A percentile compares a stretch with the other conserved stretches of the same genome.
These are phyloP conservation scores for Yarrowia galli DNA, from an alignment of 1,139 yeast genomes.

Conservation along the genomic window DNA sequence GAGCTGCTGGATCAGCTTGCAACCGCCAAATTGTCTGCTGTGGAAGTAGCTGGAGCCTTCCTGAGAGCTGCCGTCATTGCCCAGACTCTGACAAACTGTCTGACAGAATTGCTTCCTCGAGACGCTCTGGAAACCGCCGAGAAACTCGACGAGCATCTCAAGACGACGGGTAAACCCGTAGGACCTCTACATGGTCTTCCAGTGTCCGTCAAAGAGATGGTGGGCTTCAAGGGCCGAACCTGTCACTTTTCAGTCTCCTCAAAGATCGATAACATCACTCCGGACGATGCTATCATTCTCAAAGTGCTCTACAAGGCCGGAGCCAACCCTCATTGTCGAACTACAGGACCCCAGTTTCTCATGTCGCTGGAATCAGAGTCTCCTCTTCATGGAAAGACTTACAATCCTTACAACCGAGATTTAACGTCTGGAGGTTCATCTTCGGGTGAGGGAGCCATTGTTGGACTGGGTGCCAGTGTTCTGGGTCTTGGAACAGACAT, in stretches of 20 bases:
- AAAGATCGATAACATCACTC: background rate
- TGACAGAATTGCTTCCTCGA: background rate
- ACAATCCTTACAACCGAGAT: slow-evolving; percentile 10
- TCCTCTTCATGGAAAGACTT: background rate
- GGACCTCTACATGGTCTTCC: slow-evolving; percentile 1
- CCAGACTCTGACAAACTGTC: slow-evolving; percentile 4
- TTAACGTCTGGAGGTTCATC: slow-evolving; percentile 8
- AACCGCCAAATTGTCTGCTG: background rate
- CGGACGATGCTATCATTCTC: background rate
- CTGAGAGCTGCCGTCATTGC: slow-evolving; percentile 5
- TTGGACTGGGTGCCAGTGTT: background rate
- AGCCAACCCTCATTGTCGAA: background rate
- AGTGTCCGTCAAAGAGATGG: slow-evolving; percentile 4
- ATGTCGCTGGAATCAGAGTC: slow-evolving; percentile 18
- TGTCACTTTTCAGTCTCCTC: slow-evolving; percentile 6
- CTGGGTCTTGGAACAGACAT: slow-evolving; percentile 11
- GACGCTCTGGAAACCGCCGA: background rate
- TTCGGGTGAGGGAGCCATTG: slow-evolving; percentile 6
- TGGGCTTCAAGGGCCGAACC: background rate
- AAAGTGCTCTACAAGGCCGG: slow-evolving; percentile 3
- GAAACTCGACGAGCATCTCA: slow-evolving; percentile 1
- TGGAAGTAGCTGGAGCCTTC: background rate
- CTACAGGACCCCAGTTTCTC: slow-evolving; percentile 13
- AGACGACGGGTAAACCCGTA: background rate
- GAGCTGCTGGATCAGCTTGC: slow-evolving; percentile 12